phyloP scores from a whole-genome alignment of 2,329 filamentous ascomycete genomes.

The Rachicladosporium sp. region DNA sequence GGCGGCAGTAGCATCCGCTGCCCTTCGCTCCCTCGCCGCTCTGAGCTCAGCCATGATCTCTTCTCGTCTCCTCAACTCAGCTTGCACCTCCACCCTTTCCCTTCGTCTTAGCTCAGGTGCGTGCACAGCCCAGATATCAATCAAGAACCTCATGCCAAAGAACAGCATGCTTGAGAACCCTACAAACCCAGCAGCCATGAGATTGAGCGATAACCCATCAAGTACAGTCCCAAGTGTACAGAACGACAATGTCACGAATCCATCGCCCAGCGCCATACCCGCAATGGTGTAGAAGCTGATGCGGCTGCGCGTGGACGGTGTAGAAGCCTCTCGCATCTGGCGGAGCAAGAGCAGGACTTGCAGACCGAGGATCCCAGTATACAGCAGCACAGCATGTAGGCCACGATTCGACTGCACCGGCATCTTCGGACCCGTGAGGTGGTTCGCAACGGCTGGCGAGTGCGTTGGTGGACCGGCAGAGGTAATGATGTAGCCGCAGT shows the following conservation, averaged over 20 bases:
- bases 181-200: constrained; percentile 46
- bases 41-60: constrained; percentile 2
- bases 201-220: constrained; percentile 41
- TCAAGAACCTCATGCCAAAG: constrained; percentile 52
- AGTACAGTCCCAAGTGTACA: constrained; percentile 44
- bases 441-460: constrained; percentile 37
- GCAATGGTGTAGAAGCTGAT: constrained; percentile 53
- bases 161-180: constrained; percentile 49
- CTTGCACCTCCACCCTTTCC: constrained; percentile 32
- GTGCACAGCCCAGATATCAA: constrained; percentile 56
- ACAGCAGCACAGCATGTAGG: constrained; percentile 41
- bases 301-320: constrained; percentile 46
- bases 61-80: constrained; percentile 9
- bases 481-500: constrained; percentile 54
- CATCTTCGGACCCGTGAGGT: constrained; percentile 45
- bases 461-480: constrained; percentile 47
- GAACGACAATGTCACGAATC: constrained; percentile 42
- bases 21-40: constrained; percentile 2
- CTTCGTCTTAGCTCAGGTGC: constrained; percentile 35
- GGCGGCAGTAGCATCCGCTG: constrained; percentile 5
- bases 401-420: constrained; percentile 38
- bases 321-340: constrained; percentile 53
- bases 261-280: constrained; percentile 49
- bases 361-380: constrained; percentile 36
- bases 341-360: constrained; percentile 46